A percentile compares a stretch with the other conserved stretches of the same genome.
These are phyloP conservation scores for Papiliotrema terrestris DNA, from an alignment of 1,284 basidiomycete genomes.

Conservation along the genomic window DNA sequence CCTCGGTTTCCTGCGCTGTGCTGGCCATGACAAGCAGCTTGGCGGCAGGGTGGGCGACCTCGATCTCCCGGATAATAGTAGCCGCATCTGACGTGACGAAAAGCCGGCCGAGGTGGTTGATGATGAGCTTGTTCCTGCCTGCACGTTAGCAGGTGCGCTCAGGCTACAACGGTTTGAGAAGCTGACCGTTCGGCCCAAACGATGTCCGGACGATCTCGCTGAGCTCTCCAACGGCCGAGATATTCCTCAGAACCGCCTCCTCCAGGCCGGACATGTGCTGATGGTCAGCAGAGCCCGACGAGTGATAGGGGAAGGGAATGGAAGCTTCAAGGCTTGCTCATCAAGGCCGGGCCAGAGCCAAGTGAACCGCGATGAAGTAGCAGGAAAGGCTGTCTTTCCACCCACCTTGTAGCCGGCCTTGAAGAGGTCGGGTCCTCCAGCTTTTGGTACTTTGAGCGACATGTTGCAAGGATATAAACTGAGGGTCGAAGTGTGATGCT, in stretches of 20 bases:
- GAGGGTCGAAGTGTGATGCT: background rate
- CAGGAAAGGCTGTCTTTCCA: slow-evolving; percentile 1
- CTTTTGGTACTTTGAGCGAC: slow-evolving; percentile 92
- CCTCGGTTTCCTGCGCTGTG: slow-evolving; percentile 93
- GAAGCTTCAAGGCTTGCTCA: slow-evolving; percentile 1
- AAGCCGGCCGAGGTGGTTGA: slow-evolving; percentile 91
- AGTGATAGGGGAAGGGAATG: background rate
- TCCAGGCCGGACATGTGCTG: slow-evolving; percentile 86
- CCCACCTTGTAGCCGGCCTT: slow-evolving; percentile 88
- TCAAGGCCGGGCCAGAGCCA: background rate
- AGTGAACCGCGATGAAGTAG: background rate
- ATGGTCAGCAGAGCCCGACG: background rate
- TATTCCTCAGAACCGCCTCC: slow-evolving; percentile 91
- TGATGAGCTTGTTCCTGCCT: slow-evolving; percentile 92
- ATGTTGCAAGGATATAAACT: slow-evolving; percentile 50
- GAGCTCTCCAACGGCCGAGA: slow-evolving; percentile 89
- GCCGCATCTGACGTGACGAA: slow-evolving; percentile 99
- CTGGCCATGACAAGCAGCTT: slow-evolving; percentile 97
- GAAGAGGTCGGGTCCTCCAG: slow-evolving; percentile 79
- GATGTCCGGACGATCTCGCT: slow-evolving; percentile 93
- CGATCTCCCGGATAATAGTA: slow-evolving; percentile 96
- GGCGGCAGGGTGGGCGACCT: slow-evolving; percentile 96
- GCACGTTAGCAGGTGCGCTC: background rate
- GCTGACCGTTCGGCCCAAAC: slow-evolving; percentile 89
- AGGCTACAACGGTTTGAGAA: background rate